phyloP scores from a whole-genome alignment of 768 basidiomycete species.

The Cantharellus anzutake region DNA sequence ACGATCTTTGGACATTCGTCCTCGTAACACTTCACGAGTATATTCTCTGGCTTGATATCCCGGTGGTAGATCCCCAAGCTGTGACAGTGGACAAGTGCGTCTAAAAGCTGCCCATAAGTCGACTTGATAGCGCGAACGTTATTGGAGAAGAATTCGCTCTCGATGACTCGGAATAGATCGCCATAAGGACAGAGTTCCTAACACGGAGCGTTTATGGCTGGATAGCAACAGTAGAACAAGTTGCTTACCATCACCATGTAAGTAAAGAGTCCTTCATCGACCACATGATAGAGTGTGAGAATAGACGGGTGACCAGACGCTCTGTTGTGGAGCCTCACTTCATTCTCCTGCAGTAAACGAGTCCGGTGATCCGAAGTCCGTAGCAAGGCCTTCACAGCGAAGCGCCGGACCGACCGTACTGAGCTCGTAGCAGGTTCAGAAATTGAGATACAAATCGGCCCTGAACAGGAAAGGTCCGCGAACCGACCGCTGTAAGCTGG shows the following conservation, averaged over 20 bases:
- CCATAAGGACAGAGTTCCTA: constrained; percentile 88
- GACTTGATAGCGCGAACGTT: constrained; percentile 68
- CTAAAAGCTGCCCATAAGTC: constrained; percentile 83
- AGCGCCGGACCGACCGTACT: constrained; percentile 13
- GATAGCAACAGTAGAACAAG: background rate
- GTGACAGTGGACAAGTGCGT: constrained; percentile 88
- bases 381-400: constrained; percentile 78
- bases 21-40: constrained; percentile 28
- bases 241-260: constrained; percentile 49
- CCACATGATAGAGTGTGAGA: constrained; percentile 43
- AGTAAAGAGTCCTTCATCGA: constrained; percentile 39
- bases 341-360: constrained; percentile 51
- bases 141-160: constrained; percentile 55
- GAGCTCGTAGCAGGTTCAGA: too few species aligned
- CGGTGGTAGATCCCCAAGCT: constrained; percentile 84
- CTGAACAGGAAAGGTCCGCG: too few species aligned
- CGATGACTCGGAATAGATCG: constrained; percentile 24
- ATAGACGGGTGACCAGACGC: constrained; percentile 31
- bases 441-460: too few species aligned
- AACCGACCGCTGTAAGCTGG: too few species aligned
- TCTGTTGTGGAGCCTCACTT: constrained; percentile 32
- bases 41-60: constrained; percentile 89
- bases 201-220: constrained; percentile 32
- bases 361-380: constrained; percentile 35
- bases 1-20: constrained; percentile 34